Evolutionary conservation across 176 grass and related monocot genomes (phyloP).

Genomic region (Tillandsia leiboldiana): DNA sequence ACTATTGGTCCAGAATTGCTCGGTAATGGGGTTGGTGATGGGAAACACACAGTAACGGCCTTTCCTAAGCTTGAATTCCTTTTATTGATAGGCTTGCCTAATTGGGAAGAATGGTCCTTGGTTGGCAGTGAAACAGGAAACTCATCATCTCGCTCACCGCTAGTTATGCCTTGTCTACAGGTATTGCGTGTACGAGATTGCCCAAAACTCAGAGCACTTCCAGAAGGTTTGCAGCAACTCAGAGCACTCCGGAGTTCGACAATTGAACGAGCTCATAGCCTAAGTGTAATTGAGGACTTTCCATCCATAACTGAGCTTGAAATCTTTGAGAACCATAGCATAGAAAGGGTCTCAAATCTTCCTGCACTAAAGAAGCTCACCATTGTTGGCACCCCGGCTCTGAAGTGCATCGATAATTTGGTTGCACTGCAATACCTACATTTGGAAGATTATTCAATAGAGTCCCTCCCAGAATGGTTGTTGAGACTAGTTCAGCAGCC

Average conservation of each 20-base stretch:
- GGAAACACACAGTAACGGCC: not conserved
- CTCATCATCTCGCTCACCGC: not conserved
- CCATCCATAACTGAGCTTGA: not conserved
- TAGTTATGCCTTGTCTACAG: conserved; percentile 8
- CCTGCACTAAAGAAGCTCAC: conserved; percentile 1
- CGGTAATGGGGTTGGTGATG: not conserved
- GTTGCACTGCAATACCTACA: not conserved
- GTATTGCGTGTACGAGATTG: not conserved
- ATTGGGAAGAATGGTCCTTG: conserved; percentile 33
- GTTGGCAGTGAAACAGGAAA: not conserved
- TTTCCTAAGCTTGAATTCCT: conserved; percentile 24
- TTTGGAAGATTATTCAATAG: not conserved
- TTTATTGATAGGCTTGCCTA: conserved; percentile 5
- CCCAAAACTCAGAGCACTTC: conserved; percentile 22
- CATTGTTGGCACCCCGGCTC: not conserved
- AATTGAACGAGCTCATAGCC: not conserved
- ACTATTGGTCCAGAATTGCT: conserved; percentile 24
- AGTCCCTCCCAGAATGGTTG: no score
- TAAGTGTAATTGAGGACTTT: conserved; percentile 26
- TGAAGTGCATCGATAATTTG: conserved; percentile 13
- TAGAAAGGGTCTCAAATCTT: conserved; percentile 6
- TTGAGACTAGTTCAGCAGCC: not conserved
- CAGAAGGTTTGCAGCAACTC: conserved; percentile 2
- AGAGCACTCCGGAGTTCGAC: not conserved
- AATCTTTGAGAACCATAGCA: not conserved